Base-by-base conservation (phyloP, 768 basidiomycete genomes). In the Boletus rubroflammeus region DNA sequence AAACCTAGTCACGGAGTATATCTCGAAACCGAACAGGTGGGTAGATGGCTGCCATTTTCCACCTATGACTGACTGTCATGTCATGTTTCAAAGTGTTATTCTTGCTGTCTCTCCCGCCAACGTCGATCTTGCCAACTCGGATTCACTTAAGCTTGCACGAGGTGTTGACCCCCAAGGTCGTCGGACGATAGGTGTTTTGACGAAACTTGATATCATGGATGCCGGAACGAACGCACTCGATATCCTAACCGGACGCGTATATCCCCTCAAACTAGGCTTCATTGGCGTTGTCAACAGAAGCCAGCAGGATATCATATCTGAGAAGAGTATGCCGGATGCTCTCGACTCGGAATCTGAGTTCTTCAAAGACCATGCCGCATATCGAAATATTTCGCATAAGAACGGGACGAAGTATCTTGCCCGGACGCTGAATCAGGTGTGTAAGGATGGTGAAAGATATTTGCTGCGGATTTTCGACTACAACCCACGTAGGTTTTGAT, bases 191-290 rank as follows among this genome's bases (percentile, higher is more conserved):
- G 97, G 97, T 47, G 90, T 99, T 19, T 78, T 99, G 47, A 96
- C 96, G 14, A 99, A 99, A 72, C 83, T 98, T 32, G 97, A 99
- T 73, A 81, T 99, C 43, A 99, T 99, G 97, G 97, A 98, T 64
- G 95, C 95, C 6, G 97, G 97, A 28, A 99, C 97, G 34, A 98
- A 99, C 69, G 97, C 97, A 21, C 75, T 95, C 34, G 96, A 99
- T 71, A 86, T 98, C 60, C 81, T 98, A 35, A 98, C 93, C 0
- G 97, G 97, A 38, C 88, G 96, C 55, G 90, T 98, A 41, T 99
- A 99, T 72, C 97, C 97, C 31, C 83, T 99, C 58, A 98, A 98
- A 71, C 81, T 99, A 11, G 97, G 97, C 42, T 99, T 99, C 72
- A 95, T 98, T 59, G 97, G 97, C 19, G 89, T 98, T 13, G 97